These are phyloP conservation scores for Pseudocercospora musae DNA, from an alignment of 2,329 filamentous ascomycete genomes.

Conservation along the genomic window DNA sequence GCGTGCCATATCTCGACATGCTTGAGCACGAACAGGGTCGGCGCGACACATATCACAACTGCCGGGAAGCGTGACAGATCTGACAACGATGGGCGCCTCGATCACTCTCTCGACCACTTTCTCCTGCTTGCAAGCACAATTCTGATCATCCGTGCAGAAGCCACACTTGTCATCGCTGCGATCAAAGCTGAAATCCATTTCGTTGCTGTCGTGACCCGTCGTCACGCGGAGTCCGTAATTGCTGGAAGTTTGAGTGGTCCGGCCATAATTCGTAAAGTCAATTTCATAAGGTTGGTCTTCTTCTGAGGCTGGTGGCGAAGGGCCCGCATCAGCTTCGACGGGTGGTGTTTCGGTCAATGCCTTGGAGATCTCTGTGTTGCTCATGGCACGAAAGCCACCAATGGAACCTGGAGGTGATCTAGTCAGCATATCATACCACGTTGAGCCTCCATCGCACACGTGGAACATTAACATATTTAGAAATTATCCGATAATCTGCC, in stretches of 20 bases:
- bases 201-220: slow-evolving; percentile 20
- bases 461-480: neutral
- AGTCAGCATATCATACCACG: neutral
- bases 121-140: slow-evolving; percentile 27
- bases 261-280: slow-evolving; percentile 26
- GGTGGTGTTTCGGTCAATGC: neutral
- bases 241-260: neutral
- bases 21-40: slow-evolving; percentile 28
- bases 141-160: slow-evolving; percentile 30
- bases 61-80: slow-evolving; percentile 23
- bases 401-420: neutral
- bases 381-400: neutral
- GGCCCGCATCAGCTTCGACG: neutral
- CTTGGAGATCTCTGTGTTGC: neutral
- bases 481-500: neutral
- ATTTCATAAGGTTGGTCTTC: slow-evolving; percentile 21
- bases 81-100: slow-evolving; percentile 8
- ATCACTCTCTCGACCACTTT: slow-evolving; percentile 10
- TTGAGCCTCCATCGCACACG: neutral
- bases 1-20: slow-evolving; percentile 26
- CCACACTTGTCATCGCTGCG: slow-evolving; percentile 27
- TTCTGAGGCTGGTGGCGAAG: slow-evolving; percentile 21
- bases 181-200: slow-evolving; percentile 21
- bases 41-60: slow-evolving; percentile 29
- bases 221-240: slow-evolving; percentile 9